These are phyloP conservation scores for Brassica incana DNA, from an alignment of 345 rosid genomes.

Conservation along the genomic window DNA sequence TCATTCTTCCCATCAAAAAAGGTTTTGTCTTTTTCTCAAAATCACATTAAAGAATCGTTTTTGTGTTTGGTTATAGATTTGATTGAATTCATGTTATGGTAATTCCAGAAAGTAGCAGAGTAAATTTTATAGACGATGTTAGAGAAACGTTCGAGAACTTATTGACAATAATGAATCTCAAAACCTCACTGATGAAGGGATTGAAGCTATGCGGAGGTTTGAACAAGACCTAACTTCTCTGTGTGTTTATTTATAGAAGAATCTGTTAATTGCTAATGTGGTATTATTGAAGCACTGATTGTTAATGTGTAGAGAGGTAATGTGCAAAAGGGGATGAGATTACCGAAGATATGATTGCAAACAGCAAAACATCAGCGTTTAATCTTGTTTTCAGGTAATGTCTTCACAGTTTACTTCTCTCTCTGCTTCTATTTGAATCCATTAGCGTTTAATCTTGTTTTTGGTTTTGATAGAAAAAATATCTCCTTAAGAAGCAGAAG, in stretches of 20 bases:
- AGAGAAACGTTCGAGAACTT: slow-evolving; percentile 65
- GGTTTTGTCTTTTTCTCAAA: slow-evolving; percentile 37
- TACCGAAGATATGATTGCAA: slow-evolving; percentile 30
- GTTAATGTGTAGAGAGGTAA: neutral
- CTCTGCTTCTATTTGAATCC: neutral
- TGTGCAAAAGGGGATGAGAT: no score
- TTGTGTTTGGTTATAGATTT: neutral
- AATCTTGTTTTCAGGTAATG: slow-evolving; percentile 64
- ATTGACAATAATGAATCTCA: slow-evolving; percentile 87
- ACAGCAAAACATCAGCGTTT: slow-evolving; percentile 62
- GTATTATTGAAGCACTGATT: slow-evolving; percentile 87
- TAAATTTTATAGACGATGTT: slow-evolving; percentile 50
- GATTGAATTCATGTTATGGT: slow-evolving; percentile 13
- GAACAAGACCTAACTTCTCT: neutral
- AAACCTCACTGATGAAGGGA: slow-evolving; percentile 71
- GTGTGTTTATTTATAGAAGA: neutral
- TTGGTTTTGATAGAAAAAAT: slow-evolving; percentile 65
- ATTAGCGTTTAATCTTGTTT: neutral
- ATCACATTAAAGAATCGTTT: neutral
- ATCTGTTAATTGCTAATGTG: slow-evolving; percentile 51
- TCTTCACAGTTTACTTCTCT: slow-evolving; percentile 1
- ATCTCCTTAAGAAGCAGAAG: slow-evolving; percentile 84
- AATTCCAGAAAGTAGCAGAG: slow-evolving; percentile 38
- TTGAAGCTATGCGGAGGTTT: slow-evolving; percentile 78
- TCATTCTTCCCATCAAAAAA: slow-evolving; percentile 48